Conservation (phyloP, 495 filamentous ascomycete species). For the Baudoinia panamericana region DNA sequence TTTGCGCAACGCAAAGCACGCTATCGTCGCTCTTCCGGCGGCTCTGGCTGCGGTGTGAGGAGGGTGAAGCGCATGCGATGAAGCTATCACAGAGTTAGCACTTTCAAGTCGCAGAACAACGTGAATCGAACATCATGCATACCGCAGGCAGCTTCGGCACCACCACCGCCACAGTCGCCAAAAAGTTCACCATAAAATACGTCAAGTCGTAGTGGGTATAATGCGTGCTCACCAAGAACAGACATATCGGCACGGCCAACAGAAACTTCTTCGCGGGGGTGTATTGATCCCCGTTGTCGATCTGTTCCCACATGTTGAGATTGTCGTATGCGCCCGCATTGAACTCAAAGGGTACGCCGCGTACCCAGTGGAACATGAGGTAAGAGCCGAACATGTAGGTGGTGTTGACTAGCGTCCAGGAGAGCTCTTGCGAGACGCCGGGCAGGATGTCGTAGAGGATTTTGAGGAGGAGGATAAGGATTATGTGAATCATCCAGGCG, state of each 20-base stretch:
- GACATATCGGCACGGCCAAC: slow-evolving; percentile 78
- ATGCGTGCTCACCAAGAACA: slow-evolving; percentile 94
- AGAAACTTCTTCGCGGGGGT: slow-evolving; percentile 97
- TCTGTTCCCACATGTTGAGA: slow-evolving; percentile 99
- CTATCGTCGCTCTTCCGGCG: not conserved
- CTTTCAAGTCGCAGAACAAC: not conserved
- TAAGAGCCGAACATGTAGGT: slow-evolving; percentile 98
- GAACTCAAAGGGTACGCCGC: slow-evolving; percentile 96
- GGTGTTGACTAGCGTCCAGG: slow-evolving; percentile 97
- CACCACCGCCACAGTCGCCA: slow-evolving; percentile 80
- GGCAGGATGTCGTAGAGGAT: slow-evolving; percentile 93
- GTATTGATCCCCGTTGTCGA: slow-evolving; percentile 97
- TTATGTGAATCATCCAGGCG: slow-evolving; percentile 92
- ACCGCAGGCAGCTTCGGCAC: slow-evolving; percentile 93
- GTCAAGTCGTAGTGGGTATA: slow-evolving; percentile 95
- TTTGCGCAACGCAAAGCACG: not conserved
- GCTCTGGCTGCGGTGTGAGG: slow-evolving; percentile 12
- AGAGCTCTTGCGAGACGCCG: slow-evolving; percentile 88
- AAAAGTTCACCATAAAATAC: slow-evolving; percentile 92
- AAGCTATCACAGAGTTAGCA: slow-evolving; percentile 5
- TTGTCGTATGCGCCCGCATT: slow-evolving; percentile 99
- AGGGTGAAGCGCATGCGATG: slow-evolving; percentile 18
- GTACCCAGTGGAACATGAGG: slow-evolving; percentile 98
- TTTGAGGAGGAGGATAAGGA: slow-evolving; percentile 79
- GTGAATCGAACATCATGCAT: slow-evolving; percentile 29